These are phyloP conservation scores for Cadophora malorum DNA, from an alignment of 2,329 filamentous ascomycete genomes.

Conservation along the genomic window DNA sequence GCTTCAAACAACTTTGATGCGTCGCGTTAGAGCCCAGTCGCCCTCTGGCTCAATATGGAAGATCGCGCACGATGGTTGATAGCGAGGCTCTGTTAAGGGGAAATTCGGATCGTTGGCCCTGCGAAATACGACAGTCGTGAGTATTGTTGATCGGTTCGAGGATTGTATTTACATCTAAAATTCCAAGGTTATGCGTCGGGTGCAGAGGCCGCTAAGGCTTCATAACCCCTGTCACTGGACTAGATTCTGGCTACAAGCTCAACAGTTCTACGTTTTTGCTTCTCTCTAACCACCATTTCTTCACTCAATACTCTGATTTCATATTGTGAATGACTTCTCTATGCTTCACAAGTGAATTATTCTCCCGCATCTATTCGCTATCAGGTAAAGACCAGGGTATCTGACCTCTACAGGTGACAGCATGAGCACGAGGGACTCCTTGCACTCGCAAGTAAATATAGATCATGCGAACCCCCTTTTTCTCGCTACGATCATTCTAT, in stretches of 20 bases:
- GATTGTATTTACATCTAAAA: constrained; percentile 17
- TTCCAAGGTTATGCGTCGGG: constrained; percentile 21
- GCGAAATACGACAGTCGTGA: not conserved
- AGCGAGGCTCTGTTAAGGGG: not conserved
- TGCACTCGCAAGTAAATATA: constrained; percentile 20
- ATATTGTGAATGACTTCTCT: not conserved
- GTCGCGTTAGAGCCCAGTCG: constrained; percentile 29
- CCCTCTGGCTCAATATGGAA: constrained; percentile 1
- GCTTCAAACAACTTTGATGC: constrained; percentile 20
- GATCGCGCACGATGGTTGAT: not conserved
- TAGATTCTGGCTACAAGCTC: constrained; percentile 2
- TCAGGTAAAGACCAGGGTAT: not conserved
- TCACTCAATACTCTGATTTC: not conserved
- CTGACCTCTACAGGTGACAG: constrained; percentile 12
- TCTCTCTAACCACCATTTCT: not conserved
- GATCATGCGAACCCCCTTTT: constrained; percentile 19
- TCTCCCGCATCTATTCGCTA: not conserved
- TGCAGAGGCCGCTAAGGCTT: constrained; percentile 5
- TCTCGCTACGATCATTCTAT: not conserved
- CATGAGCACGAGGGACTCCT: constrained; percentile 20
- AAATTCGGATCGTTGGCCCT: constrained; percentile 3
- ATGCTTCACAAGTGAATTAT: too few species aligned
- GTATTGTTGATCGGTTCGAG: constrained; percentile 2
- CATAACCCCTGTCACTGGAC: constrained; percentile 11
- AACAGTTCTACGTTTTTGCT: not conserved